Evolutionary conservation across 169 alveolate genomes (phyloP), one percentile per base, ranked within the genome.

Genomic region (Condylostoma magnum): DNA sequence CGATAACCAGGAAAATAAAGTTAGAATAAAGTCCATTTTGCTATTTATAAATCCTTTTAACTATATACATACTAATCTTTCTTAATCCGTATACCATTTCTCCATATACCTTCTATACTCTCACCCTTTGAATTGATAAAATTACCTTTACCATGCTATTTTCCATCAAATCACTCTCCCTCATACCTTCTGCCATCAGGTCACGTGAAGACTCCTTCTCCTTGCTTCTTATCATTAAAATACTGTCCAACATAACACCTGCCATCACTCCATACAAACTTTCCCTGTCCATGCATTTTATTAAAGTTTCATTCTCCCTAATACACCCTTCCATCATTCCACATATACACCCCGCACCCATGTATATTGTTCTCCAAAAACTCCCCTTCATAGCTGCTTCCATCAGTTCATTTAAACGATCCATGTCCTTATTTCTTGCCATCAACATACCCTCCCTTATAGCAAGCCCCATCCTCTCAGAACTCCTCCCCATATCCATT

Each of bases 151-250:
- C 90, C 90, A 69, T 82, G 78, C 60, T 68, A 65, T 56, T 75
- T 71, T 22, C 79, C 76, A 51, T 74, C 56, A 52, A 71, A 69
- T 90, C 91, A 87, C 46, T 81, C 72, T 50, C 94, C 90, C 3
- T 34, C 69, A 79, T 80, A 87, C 43, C 58, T 66, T 30, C 77
- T 71, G 22, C 79, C 79, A 47, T 76, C 67, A 2, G 83, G 77
- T 73, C 77, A 76, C 65, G 28, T 27, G n/a, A 76, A 66, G 41
- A 65, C 66, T 2, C 83, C 83, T 37, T 54, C 65, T 34, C 83
- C 83, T 46, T 66, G 38, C 56, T 76, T 76, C 54, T 76, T 55
- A 67, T 76, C 76, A 66, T 76, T 4, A 22, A 28, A 38, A 55
- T 76, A 76, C 44, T 76, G 47, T 8, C 83, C 83, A 54, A 66